Evolutionary conservation across 2,329 filamentous ascomycete genomes (phyloP), one percentile per base, ranked within the genome.

Genomic region (Trichophyton simii): DNA sequence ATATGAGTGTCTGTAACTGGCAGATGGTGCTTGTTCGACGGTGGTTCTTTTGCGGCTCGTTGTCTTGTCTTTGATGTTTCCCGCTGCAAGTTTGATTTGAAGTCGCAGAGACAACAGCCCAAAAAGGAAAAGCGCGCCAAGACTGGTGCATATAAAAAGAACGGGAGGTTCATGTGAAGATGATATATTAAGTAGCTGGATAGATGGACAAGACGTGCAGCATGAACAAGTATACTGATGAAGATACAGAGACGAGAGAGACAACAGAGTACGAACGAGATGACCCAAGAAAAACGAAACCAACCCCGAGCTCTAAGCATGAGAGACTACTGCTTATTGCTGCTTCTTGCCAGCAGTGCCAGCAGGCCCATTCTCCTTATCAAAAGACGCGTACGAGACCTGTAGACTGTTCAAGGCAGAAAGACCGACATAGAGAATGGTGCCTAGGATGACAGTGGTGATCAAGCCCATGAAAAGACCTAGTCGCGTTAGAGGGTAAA

Each of bases 321-420:
- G 15, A 38, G 15, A 42, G n/a, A 61, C 8, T 62, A 62, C 41
- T 20, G 58, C 48, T 58, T 59, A 60, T 52, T 61, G 60, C 75
- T 86, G 81, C 28, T 55, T 55, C 78, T 90, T 75, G 72, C 84
- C 95, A 83, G 91, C 95, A 76, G 95, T 89, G 36, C 87, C 87
- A 42, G 85, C 80, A n/a, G 90, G 89, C 0, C 91, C 89, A 80
- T 90, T 95, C 68, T 96, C 92, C 80, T 96, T 96, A 72, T 95
- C 92, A 72, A 97, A 99, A 1, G 94, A 91, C 65, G 88, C 90
- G 73, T 97, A 97, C 0, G 89, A 88, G 34, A 97, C 89, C 73
- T 96, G 82, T 18, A 99, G 80, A 67, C 89, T 92, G 5, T 83
- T 79, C 11, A 97, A 79, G 13, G 88, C 91, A 63, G 76, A 83